These are phyloP conservation scores for Ampelocalamus luodianensis DNA, from an alignment of 176 grass and related monocot genomes.

Conservation along the genomic window DNA sequence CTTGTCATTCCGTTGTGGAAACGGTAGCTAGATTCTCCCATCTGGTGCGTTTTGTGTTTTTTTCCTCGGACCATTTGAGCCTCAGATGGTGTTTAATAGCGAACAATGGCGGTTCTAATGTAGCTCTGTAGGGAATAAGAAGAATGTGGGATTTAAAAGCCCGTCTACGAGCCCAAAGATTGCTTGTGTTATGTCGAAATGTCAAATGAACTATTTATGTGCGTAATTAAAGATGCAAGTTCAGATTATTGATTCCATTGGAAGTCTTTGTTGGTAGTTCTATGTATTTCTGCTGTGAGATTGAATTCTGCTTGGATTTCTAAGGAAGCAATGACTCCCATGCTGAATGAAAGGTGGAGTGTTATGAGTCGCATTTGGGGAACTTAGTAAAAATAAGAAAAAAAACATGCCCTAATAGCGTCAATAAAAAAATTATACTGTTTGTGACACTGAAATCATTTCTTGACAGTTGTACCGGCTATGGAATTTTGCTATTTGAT, in stretches of 20 bases:
- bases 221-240: neutral
- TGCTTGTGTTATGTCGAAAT: neutral
- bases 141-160: neutral
- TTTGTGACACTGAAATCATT: neutral
- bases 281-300: neutral
- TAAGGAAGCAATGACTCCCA: neutral
- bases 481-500: neutral
- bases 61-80: neutral
- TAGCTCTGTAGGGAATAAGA: neutral
- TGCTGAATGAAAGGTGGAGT: neutral
- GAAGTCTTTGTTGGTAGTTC: neutral
- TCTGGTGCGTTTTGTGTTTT: neutral
- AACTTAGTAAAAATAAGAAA: neutral
- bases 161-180: neutral
- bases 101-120: neutral
- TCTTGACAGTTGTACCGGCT: neutral
- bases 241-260: neutral
- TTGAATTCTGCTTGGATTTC: neutral
- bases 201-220: neutral
- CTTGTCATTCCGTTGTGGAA: neutral
- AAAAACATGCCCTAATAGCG: neutral
- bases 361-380: neutral
- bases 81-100: neutral
- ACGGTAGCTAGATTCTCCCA: neutral
- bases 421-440: neutral